Base-by-base conservation (phyloP, 352 stramenopile species). In the Phytopythium helicoides region DNA sequence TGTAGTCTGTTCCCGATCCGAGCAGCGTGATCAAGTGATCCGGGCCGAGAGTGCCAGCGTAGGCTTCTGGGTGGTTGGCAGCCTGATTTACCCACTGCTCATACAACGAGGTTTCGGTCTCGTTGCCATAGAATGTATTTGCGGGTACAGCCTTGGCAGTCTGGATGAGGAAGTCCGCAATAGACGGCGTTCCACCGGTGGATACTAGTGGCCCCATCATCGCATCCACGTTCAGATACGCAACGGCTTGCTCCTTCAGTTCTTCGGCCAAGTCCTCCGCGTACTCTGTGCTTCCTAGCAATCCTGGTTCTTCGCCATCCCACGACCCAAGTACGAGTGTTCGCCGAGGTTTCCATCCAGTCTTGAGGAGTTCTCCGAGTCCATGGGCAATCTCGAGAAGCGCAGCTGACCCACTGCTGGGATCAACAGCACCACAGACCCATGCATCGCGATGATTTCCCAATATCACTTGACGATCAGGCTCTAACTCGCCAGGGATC, bases 381-480 rank as follows among this genome's bases (percentile, higher is more conserved):
- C 68, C 66, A 21, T 74, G 73, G 1, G 86, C 88, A 15, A 96
- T 74, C 58, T 97, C 88, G 3, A 96, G 31, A 45, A 96, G 52
- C 0, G 66, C 64, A 0, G 82, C 62, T 0, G 87, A 94, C 15
- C 87, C 88, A 15, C 68, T 89, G 38, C 84, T 89, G 3, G 88
- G 88, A 56, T 97, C 88, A 1, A 85, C 62, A 0, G 84, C 89
- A 3, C 87, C 89, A 36, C 87, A 96, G 0, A 97, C 83, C 89
- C 89, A 97, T 0, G 86, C 87, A 57, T 97, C 89, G 14, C 89
- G 79, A 59, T 96, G 87, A 64, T 96, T 97, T n/a, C 84, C 84
- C 12, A 96, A 51, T 3, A 96, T 26, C 1, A 96, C 75, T 16
- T 73, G 81, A 46, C 77, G 56, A 16, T 89, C 81, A 2, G 82